Evolutionary conservation across 768 basidiomycete species (phyloP).

Genomic region (Gyrodon lividus): DNA sequence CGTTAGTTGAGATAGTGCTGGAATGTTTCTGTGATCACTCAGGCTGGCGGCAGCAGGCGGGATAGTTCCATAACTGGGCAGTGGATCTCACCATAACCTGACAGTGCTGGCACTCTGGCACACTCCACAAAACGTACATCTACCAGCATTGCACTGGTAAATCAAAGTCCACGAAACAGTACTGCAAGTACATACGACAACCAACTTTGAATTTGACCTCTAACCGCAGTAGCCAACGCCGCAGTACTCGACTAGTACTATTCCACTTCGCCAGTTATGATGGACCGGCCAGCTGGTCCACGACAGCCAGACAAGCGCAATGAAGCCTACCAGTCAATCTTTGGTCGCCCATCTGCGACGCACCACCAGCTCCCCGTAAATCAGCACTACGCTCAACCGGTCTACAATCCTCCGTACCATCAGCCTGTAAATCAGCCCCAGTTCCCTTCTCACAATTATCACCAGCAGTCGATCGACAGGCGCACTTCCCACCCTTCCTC

Average conservation of each 20-base stretch:
- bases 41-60: conserved; percentile 1
- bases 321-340: conserved; percentile 85
- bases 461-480: conserved; percentile 43
- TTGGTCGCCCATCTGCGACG: conserved; percentile 66
- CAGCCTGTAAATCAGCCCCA: conserved; percentile 27
- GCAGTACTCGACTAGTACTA: conserved; percentile 3
- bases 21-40: not conserved
- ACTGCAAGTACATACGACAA: not conserved
- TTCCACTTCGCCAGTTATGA: conserved; percentile 19
- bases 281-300: conserved; percentile 63
- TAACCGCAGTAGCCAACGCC: not conserved
- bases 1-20: conserved; percentile 5
- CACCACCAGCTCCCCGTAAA: conserved; percentile 42
- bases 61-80: conserved; percentile 24
- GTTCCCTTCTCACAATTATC: conserved; percentile 40
- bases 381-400: conserved; percentile 18
- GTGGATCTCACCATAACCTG: conserved; percentile 5
- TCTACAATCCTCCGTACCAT: conserved; percentile 17
- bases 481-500: conserved; percentile 47
- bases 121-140: too few species aligned
- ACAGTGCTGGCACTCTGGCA: conserved; percentile 5
- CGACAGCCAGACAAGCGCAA: conserved; percentile 66
- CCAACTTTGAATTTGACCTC: not conserved
- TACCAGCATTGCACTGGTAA: too few species aligned
- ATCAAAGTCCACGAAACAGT: too few species aligned